Conservation (phyloP, 768 basidiomycete genomes). For the Suillus discolor region DNA sequence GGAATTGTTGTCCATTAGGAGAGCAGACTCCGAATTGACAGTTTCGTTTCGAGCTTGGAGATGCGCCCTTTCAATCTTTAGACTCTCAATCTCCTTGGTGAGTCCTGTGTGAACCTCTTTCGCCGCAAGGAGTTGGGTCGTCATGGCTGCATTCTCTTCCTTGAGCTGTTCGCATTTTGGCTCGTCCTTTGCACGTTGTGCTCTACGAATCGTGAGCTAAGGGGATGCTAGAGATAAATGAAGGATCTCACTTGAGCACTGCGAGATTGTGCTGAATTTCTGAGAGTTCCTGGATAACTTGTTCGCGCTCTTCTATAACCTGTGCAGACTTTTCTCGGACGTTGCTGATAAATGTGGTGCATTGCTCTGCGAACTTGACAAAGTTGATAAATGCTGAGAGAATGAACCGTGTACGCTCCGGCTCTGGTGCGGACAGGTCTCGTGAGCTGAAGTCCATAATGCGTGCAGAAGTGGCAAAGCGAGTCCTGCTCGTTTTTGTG, state of each 20-base stretch:
- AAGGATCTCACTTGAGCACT: constrained; percentile 53
- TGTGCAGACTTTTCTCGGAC: constrained; percentile 61
- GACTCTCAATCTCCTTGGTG: constrained; percentile 65
- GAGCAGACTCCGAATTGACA: constrained; percentile 60
- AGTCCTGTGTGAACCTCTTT: constrained; percentile 63
- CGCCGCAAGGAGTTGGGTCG: constrained; percentile 66
- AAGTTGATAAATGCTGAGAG: constrained; percentile 94
- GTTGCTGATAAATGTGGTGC: constrained; percentile 59
- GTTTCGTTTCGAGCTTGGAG: constrained; percentile 71
- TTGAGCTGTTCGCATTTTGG: constrained; percentile 63
- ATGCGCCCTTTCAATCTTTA: constrained; percentile 71
- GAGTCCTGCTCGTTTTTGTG: constrained; percentile 43
- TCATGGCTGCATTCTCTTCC: constrained; percentile 60
- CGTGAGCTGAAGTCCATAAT: constrained; percentile 76
- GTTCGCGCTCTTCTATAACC: constrained; percentile 63
- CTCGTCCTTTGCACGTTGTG: constrained; percentile 68
- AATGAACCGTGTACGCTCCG: constrained; percentile 70
- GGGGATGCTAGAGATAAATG: background rate
- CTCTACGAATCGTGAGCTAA: constrained; percentile 37
- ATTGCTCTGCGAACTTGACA: constrained; percentile 85
- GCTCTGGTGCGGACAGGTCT: constrained; percentile 74
- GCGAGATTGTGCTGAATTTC: constrained; percentile 55
- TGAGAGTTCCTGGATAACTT: constrained; percentile 48
- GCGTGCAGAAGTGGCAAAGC: constrained; percentile 72
- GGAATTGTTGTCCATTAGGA: constrained; percentile 59